Conservation (phyloP, 106 monocot genomes). For the Platanthera guangdongensis region DNA sequence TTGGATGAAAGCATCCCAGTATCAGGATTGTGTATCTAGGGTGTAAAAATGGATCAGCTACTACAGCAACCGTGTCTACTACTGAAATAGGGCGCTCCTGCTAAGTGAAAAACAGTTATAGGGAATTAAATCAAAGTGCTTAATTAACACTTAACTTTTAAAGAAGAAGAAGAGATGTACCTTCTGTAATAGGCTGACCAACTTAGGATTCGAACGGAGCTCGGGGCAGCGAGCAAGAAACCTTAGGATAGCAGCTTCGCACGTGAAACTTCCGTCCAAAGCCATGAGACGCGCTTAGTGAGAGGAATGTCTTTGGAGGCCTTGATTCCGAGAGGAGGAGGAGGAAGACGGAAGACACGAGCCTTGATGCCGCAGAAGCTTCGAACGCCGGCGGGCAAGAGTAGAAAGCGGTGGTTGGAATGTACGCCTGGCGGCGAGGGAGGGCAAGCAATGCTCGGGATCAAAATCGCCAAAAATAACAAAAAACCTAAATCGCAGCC, state of each 20-base stretch:
- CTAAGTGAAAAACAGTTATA: background rate
- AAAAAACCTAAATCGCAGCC: no score
- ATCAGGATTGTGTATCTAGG: constrained; percentile 75
- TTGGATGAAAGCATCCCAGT: constrained; percentile 79
- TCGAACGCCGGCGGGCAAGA: no score
- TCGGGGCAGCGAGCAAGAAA: constrained; percentile 57
- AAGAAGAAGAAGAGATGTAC: constrained; percentile 2
- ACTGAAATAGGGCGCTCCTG: constrained; percentile 25
- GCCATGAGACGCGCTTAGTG: no score
- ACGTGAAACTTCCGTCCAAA: constrained; percentile 17
- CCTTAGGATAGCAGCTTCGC: constrained; percentile 38
- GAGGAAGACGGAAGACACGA: no score
- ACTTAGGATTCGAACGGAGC: constrained; percentile 26
- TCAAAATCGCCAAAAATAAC: no score
- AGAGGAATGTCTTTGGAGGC: no score
- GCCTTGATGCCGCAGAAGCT: no score
- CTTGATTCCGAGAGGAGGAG: no score
- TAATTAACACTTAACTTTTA: background rate
- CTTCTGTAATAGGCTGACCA: constrained; percentile 41
- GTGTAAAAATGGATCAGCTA: constrained; percentile 78
- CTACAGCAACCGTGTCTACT: constrained; percentile 40
- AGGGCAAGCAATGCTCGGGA: no score
- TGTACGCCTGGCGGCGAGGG: no score
- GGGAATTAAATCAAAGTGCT: background rate
- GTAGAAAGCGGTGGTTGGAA: no score